phyloP scores from a whole-genome alignment of 441 rosid species.

The Omphalea diandra region DNA sequence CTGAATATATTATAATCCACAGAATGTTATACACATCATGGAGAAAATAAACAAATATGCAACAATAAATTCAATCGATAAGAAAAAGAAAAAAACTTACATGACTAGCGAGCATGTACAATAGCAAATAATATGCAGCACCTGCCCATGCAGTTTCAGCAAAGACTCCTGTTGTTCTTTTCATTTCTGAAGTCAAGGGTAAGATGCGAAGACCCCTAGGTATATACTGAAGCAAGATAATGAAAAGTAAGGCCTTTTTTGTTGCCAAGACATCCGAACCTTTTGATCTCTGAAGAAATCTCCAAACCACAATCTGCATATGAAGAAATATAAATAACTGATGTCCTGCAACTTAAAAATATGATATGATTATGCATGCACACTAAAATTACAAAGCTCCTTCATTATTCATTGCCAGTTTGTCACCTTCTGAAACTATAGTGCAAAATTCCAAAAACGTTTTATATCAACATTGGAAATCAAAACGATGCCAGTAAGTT shows the following conservation, averaged over 20 bases:
- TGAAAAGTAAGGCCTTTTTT: slow-evolving; percentile 67
- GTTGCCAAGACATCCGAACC: slow-evolving; percentile 80
- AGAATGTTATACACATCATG: not conserved
- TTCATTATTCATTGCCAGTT: not conserved
- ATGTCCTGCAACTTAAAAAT: slow-evolving; percentile 11
- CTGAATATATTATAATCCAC: not conserved
- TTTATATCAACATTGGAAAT: not conserved
- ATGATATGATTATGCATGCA: slow-evolving; percentile 1
- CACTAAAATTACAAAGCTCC: slow-evolving; percentile 6
- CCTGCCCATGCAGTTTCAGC: slow-evolving; percentile 99
- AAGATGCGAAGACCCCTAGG: slow-evolving; percentile 72
- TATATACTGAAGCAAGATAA: slow-evolving; percentile 70
- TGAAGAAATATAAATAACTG: slow-evolving; percentile 16
- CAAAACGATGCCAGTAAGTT: not conserved
- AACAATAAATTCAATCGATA: not conserved
- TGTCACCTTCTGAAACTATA: slow-evolving; percentile 4
- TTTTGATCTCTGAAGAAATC: slow-evolving; percentile 62
- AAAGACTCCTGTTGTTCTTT: slow-evolving; percentile 92
- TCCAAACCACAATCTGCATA: slow-evolving; percentile 82
- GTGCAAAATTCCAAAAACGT: not conserved
- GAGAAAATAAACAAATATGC: not conserved
- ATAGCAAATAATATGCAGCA: slow-evolving; percentile 87
- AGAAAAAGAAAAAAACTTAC: slow-evolving; percentile 48
- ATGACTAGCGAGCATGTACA: slow-evolving; percentile 99
- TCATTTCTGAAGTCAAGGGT: slow-evolving; percentile 85